Conservation (phyloP, 306 rosid genomes). For the Styphnolobium japonicum region DNA sequence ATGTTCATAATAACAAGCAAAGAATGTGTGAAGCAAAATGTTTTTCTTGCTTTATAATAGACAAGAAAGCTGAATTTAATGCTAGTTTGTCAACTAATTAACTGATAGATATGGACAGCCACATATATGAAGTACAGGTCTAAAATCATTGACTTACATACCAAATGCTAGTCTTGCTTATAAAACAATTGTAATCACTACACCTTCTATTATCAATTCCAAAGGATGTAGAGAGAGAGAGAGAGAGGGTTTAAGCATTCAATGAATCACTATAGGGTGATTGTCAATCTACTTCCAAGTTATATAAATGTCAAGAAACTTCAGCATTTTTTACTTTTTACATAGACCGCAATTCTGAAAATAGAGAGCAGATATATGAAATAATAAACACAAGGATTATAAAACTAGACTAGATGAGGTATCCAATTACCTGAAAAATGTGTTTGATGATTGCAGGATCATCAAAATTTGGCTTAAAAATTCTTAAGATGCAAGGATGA, state of each 20-base stretch:
- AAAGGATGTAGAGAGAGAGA: background rate
- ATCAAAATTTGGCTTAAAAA: conserved; percentile 20
- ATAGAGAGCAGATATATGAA: background rate
- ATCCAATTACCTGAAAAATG: conserved; percentile 27
- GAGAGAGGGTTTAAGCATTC: background rate
- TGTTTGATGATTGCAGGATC: conserved; percentile 25
- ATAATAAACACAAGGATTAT: background rate
- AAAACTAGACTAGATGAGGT: background rate
- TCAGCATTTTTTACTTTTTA: background rate
- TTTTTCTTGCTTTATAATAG: background rate
- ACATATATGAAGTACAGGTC: background rate
- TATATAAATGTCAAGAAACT: background rate
- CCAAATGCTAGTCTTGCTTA: background rate
- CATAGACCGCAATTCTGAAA: background rate
- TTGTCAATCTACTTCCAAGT: background rate
- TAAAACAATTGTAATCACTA: background rate
- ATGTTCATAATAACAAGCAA: conserved; percentile 27
- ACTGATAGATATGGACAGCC: background rate
- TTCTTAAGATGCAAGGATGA: background rate
- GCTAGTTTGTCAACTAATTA: background rate
- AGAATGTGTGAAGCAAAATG: conserved; percentile 18
- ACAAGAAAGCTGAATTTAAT: background rate
- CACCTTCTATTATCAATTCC: background rate
- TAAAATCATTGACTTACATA: background rate
- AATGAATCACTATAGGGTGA: background rate